phyloP scores from a whole-genome alignment of 1,284 basidiomycete genomes.

The Cutaneotrichosporon dermatis region DNA sequence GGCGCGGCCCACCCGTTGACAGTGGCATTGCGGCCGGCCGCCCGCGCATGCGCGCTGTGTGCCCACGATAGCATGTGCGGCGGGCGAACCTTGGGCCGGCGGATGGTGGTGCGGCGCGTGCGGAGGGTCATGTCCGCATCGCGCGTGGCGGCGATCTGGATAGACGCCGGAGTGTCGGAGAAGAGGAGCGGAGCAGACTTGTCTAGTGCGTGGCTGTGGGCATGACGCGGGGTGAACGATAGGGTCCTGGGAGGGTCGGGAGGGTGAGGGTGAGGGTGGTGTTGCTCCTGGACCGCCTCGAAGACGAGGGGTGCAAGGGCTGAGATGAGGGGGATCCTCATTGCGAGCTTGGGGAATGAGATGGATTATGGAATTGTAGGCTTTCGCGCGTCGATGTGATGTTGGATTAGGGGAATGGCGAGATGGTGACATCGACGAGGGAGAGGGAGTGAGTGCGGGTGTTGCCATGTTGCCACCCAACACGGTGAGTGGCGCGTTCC shows the following conservation, averaged over 20 bases:
- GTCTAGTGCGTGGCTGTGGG: slow-evolving; percentile 1
- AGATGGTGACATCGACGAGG: too few species aligned
- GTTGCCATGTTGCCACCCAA: too few species aligned
- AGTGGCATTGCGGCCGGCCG: slow-evolving; percentile 8
- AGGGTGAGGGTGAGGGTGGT: too few species aligned
- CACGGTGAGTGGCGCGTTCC: too few species aligned
- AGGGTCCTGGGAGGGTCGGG: background rate
- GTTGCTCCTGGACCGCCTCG: background rate
- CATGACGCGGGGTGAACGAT: slow-evolving; percentile 10
- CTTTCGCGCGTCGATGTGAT: too few species aligned
- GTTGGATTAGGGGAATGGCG: too few species aligned
- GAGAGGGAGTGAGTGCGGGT: too few species aligned
- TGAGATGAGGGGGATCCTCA: slow-evolving; percentile 6
- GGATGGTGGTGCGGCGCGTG: slow-evolving; percentile 32
- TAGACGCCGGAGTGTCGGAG: background rate
- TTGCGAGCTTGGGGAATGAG: background rate
- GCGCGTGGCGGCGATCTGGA: background rate
- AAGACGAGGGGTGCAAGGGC: background rate
- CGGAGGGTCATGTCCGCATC: slow-evolving; percentile 24
- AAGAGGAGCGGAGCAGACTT: slow-evolving; percentile 4
- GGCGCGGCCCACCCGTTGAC: slow-evolving; percentile 11
- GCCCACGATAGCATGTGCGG: slow-evolving; percentile 42
- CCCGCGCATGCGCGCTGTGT: slow-evolving; percentile 12
- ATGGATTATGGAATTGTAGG: too few species aligned
- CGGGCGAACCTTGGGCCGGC: slow-evolving; percentile 33